Percentiles rank a stretch among this genome's conserved stretches.
Evolutionary conservation across 1,284 basidiomycete genomes (phyloP).

Genomic region (Somion occarium): DNA sequence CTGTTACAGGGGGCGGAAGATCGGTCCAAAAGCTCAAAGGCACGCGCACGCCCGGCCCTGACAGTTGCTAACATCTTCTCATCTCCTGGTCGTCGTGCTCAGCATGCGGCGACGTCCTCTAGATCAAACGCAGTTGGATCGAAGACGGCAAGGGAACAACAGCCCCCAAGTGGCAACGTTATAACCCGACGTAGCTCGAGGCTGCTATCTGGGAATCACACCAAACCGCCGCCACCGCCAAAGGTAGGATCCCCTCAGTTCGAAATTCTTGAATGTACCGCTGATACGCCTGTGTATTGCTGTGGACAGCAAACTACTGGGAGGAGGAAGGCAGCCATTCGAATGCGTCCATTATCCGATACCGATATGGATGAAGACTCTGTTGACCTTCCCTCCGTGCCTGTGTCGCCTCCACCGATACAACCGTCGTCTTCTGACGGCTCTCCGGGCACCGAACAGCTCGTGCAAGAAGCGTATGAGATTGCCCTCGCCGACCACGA

Average conservation of each 20-base stretch:
- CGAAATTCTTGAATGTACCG: neutral
- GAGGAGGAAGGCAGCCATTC: constrained; percentile 45
- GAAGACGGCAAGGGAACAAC: constrained; percentile 45
- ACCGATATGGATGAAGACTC: constrained; percentile 67
- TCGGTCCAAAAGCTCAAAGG: constrained; percentile 65
- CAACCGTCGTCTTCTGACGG: constrained; percentile 55
- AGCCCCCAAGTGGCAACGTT: constrained; percentile 24
- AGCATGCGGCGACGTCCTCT: constrained; percentile 56
- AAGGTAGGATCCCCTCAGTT: constrained; percentile 13
- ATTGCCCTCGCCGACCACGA: constrained; percentile 74
- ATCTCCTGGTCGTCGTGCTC: constrained; percentile 69
- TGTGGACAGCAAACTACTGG: neutral
- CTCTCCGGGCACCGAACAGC: constrained; percentile 37
- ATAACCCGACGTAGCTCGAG: constrained; percentile 66
- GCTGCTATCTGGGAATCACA: constrained; percentile 43
- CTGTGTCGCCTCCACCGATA: constrained; percentile 29
- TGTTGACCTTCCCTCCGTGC: constrained; percentile 33
- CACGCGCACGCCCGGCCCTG: constrained; percentile 76
- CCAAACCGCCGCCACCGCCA: constrained; percentile 22
- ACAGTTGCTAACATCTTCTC: constrained; percentile 78
- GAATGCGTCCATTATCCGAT: constrained; percentile 55
- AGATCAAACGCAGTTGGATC: constrained; percentile 38
- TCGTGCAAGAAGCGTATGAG: constrained; percentile 69
- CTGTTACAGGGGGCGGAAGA: constrained; percentile 45
- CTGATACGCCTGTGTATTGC: neutral